Evolutionary conservation across 495 filamentous ascomycete species (phyloP), one percentile per base, ranked within the genome.

Genomic region (Aspergillus panamensis): DNA sequence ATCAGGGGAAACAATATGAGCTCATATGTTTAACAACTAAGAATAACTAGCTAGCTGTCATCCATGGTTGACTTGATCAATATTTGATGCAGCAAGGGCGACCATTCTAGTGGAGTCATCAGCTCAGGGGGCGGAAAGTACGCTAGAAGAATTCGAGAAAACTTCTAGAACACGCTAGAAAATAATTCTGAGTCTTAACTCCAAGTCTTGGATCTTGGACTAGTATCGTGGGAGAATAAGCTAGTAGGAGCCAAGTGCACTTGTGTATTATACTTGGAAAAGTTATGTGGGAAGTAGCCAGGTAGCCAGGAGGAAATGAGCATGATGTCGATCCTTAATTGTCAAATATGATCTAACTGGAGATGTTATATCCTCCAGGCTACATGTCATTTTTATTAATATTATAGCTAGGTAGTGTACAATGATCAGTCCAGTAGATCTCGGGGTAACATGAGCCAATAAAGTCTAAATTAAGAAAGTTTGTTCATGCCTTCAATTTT

Each of bases 91-190:
- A 20, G 45, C 21, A 20, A 31, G 16, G 53, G 19, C 5, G 25
- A 30, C 19, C 9, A 14, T 44, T 39, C 19, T 2, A 44, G 19
- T 19, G 14, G n/a, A n/a, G n/a, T n/a, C n/a, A n/a, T 6, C 13
- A 16, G 8, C 16, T 35, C 45, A 42, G 40, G 54, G 32, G 3
- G 6, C 7, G 45, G 35, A 44, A 51, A 39, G 29, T 1, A 19
- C 67, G 51, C 71, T 68, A 73, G 70, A 72, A 73, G 39, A 43
- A 57, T 71, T 73, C 67, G 55, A 67, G 72, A 75, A 75, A 25
- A 30, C 32, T 69, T 69, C 65, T 66, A 35, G 71, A 74, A 74
- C 50, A 54, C 67, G 48, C 67, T 67, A 69, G 65, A 70, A 66
- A 57, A 58, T 49, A 16, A 29, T 10, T 17, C 9, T 17, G 42